Conservation (phyloP, 805 yeast species). For the Zygosaccharomyces pseudorouxii region DNA sequence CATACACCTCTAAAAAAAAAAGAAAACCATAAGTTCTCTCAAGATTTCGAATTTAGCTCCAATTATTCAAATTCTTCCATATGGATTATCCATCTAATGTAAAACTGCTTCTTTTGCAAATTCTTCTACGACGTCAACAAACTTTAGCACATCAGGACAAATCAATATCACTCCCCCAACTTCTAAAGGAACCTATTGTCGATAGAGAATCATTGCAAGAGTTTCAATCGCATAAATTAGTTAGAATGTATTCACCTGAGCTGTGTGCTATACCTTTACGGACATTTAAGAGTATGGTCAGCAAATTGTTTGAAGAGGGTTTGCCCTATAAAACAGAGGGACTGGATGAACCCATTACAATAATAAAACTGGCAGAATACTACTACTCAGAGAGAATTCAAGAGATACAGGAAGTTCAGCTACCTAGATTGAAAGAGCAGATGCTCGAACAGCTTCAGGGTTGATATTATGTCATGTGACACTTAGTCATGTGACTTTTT, state of each 20-base stretch:
- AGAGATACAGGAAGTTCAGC: slow-evolving; percentile 19
- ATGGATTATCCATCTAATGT: slow-evolving; percentile 25
- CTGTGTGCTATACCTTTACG: slow-evolving; percentile 20
- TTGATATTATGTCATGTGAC: not conserved
- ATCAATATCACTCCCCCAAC: slow-evolving; percentile 13
- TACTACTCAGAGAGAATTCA: slow-evolving; percentile 25
- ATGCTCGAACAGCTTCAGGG: slow-evolving; percentile 10
- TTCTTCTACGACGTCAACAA: slow-evolving; percentile 29
- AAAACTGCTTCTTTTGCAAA: slow-evolving; percentile 27
- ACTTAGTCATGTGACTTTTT: not conserved
- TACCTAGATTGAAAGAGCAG: slow-evolving; percentile 23
- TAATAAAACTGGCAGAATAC: slow-evolving; percentile 28
- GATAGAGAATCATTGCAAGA: slow-evolving; percentile 21
- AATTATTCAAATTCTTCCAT: not conserved
- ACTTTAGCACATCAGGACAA: slow-evolving; percentile 20
- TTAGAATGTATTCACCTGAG: slow-evolving; percentile 26
- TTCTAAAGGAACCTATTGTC: slow-evolving; percentile 26
- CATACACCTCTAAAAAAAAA: not conserved
- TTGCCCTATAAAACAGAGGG: slow-evolving; percentile 7
- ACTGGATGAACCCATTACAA: slow-evolving; percentile 15
- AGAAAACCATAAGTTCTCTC: not conserved
- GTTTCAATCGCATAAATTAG: slow-evolving; percentile 25
- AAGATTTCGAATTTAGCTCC: not conserved
- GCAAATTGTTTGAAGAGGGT: slow-evolving; percentile 22
- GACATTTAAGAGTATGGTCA: slow-evolving; percentile 19